A percentile compares a stretch with the other conserved stretches of the same genome.
Conservation (phyloP, 164 flowering plant genomes). For the Macadamia integrifolia region DNA sequence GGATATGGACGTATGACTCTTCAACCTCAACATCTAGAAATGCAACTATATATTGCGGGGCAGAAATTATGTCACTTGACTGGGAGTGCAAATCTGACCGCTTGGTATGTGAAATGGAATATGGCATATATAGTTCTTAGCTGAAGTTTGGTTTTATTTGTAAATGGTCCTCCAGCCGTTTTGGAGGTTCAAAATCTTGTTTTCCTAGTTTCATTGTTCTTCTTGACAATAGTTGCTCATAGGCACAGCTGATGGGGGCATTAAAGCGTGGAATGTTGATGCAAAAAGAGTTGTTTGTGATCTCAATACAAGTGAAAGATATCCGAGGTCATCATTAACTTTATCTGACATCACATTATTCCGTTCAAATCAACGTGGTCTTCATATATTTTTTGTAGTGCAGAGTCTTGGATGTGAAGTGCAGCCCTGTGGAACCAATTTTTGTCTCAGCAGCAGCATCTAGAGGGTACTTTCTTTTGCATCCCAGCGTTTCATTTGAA, state of each 20-base stretch:
- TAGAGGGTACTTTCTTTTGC: slow-evolving; percentile 39
- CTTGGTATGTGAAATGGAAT: slow-evolving; percentile 44
- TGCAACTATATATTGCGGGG: slow-evolving; percentile 94
- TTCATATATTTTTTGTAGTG: slow-evolving; percentile 16
- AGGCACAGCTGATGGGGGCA: slow-evolving; percentile 90
- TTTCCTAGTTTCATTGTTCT: slow-evolving; percentile 23
- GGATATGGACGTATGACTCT: slow-evolving; percentile 96
- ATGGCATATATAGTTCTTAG: not conserved
- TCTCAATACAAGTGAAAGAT: slow-evolving; percentile 64
- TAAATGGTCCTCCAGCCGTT: slow-evolving; percentile 5
- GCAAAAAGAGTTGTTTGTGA: slow-evolving; percentile 98
- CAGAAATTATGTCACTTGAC: slow-evolving; percentile 89
- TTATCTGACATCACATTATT: not conserved
- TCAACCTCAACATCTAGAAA: slow-evolving; percentile 76
- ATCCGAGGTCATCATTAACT: slow-evolving; percentile 51
- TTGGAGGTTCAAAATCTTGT: not conserved
- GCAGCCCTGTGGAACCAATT: slow-evolving; percentile 94
- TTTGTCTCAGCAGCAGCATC: slow-evolving; percentile 98
- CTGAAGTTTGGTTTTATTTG: slow-evolving; percentile 4
- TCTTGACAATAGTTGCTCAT: slow-evolving; percentile 77
- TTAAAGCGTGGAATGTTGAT: slow-evolving; percentile 99
- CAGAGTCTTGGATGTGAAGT: slow-evolving; percentile 89
- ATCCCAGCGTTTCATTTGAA: not conserved
- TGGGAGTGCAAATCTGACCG: slow-evolving; percentile 98
- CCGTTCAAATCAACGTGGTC: not conserved